These are phyloP conservation scores for Aspergillus sclerotiicarbonarius DNA, from an alignment of 495 filamentous ascomycete genomes.

Conservation along the genomic window DNA sequence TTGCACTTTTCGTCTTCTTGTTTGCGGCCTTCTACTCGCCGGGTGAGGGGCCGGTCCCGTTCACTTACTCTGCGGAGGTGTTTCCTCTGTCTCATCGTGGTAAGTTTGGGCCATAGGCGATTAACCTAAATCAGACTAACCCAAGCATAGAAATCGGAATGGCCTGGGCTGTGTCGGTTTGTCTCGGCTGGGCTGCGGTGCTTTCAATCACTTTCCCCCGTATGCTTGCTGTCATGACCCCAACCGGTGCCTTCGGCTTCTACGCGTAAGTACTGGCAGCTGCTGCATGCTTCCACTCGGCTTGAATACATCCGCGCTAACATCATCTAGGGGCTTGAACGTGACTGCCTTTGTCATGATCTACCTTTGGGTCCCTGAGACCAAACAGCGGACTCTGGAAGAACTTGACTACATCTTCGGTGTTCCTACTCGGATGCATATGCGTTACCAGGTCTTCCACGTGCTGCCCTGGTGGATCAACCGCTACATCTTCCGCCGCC, in stretches of 20 bases:
- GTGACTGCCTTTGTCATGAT: constrained; percentile 66
- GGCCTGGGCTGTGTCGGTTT: constrained; percentile 71
- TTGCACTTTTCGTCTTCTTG: constrained; percentile 66
- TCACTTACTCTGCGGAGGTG: constrained; percentile 75
- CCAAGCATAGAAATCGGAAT: constrained; percentile 61
- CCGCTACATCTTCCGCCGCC: constrained; percentile 60
- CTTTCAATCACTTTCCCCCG: constrained; percentile 69
- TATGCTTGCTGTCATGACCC: constrained; percentile 57
- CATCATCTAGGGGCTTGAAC: constrained; percentile 57
- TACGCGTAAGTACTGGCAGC: constrained; percentile 37
- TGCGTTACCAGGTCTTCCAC: constrained; percentile 60
- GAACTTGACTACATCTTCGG: constrained; percentile 85
- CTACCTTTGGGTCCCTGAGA: constrained; percentile 75
- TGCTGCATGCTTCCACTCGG: neutral
- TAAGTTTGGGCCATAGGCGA: constrained; percentile 18
- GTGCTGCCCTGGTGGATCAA: constrained; percentile 70
- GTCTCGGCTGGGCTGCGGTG: constrained; percentile 70
- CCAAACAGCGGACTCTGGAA: constrained; percentile 76
- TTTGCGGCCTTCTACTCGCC: constrained; percentile 69
- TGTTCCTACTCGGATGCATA: constrained; percentile 63
- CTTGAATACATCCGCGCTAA: constrained; percentile 7
- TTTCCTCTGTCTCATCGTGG: constrained; percentile 73
- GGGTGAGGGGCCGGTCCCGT: constrained; percentile 70
- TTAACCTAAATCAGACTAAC: constrained; percentile 15
- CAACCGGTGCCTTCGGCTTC: constrained; percentile 50